A percentile compares a stretch with the other conserved stretches of the same genome.
These are phyloP conservation scores for Plasmodium vivax DNA, from an alignment of 169 alveolate genomes.

Conservation along the genomic window DNA sequence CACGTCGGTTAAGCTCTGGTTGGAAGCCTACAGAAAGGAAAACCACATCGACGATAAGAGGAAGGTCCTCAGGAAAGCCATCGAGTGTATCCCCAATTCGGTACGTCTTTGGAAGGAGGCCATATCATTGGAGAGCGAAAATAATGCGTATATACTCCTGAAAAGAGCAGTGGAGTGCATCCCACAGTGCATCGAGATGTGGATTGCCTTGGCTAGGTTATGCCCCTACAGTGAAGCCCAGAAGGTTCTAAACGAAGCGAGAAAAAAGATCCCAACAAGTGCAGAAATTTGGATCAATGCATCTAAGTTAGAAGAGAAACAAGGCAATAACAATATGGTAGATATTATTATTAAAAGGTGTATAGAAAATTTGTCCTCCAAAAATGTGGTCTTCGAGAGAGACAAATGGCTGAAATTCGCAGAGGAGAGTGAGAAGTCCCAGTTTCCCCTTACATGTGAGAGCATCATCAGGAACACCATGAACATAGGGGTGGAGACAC, in stretches of 20 bases:
- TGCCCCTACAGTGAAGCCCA: slow-evolving; percentile 98
- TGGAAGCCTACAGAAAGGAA: slow-evolving; percentile 95
- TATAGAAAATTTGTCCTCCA: slow-evolving; percentile 86
- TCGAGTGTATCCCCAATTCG: slow-evolving; percentile 96
- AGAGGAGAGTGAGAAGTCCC: slow-evolving; percentile 90
- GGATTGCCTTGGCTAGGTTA: slow-evolving; percentile 98
- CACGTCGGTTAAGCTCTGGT: slow-evolving; percentile 95
- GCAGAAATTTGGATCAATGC: slow-evolving; percentile 97
- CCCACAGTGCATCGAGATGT: slow-evolving; percentile 97
- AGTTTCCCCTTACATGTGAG: slow-evolving; percentile 89
- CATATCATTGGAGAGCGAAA: slow-evolving; percentile 93
- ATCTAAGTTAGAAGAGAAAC: slow-evolving; percentile 97
- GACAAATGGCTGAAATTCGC: slow-evolving; percentile 95
- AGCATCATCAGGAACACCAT: slow-evolving; percentile 89
- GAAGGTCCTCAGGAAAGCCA: slow-evolving; percentile 94
- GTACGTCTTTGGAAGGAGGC: slow-evolving; percentile 98
- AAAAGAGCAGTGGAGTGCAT: slow-evolving; percentile 98
- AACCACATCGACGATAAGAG: slow-evolving; percentile 89
- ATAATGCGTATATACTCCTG: slow-evolving; percentile 94
- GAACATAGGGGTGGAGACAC: slow-evolving; percentile 85
- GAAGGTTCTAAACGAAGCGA: slow-evolving; percentile 96
- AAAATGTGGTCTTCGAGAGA: slow-evolving; percentile 88
- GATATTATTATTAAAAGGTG: slow-evolving; percentile 90
- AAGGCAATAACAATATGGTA: slow-evolving; percentile 87
- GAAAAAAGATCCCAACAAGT: slow-evolving; percentile 96